Percentiles rank a stretch among this genome's conserved stretches.
Conservation (phyloP, 2,329 filamentous ascomycete genomes). For the Cryphonectria naterciae region DNA sequence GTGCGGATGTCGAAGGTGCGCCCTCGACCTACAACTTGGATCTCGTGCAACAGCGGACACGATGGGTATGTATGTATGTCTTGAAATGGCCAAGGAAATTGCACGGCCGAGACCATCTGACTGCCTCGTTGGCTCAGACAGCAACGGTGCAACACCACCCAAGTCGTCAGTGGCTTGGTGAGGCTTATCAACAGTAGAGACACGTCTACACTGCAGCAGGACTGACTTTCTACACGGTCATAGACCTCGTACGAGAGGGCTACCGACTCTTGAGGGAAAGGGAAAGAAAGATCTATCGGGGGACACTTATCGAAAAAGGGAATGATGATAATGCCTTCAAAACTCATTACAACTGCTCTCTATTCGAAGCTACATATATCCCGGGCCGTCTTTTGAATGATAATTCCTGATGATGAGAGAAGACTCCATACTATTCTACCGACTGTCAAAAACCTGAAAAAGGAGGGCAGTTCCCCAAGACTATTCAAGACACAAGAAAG, state of each 20-base stretch:
- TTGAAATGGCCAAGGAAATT: not conserved
- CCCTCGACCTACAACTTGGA: not conserved
- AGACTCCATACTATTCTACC: slow-evolving; percentile 11
- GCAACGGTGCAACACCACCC: not conserved
- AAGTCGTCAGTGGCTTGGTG: slow-evolving; percentile 2
- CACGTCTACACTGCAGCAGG: not conserved
- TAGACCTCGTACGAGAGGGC: not conserved
- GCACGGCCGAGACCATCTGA: not conserved
- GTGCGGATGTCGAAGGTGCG: not conserved
- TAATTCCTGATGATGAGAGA: slow-evolving; percentile 8
- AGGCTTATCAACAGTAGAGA: not conserved
- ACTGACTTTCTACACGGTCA: not conserved
- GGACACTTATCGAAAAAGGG: not conserved
- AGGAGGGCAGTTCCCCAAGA: not conserved
- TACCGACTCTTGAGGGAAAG: not conserved
- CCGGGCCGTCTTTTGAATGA: not conserved
- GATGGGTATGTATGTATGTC: not conserved
- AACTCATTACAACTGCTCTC: slow-evolving; percentile 1
- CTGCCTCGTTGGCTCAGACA: not conserved
- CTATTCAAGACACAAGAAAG: not conserved
- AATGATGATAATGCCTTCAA: not conserved
- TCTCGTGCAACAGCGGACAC: not conserved
- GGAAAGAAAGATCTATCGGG: too few species aligned
- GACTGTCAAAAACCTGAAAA: slow-evolving; percentile 3
- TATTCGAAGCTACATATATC: slow-evolving; percentile 5